These are phyloP conservation scores for Microsporum canis DNA, from an alignment of 2,329 filamentous ascomycete species.

Conservation along the genomic window DNA sequence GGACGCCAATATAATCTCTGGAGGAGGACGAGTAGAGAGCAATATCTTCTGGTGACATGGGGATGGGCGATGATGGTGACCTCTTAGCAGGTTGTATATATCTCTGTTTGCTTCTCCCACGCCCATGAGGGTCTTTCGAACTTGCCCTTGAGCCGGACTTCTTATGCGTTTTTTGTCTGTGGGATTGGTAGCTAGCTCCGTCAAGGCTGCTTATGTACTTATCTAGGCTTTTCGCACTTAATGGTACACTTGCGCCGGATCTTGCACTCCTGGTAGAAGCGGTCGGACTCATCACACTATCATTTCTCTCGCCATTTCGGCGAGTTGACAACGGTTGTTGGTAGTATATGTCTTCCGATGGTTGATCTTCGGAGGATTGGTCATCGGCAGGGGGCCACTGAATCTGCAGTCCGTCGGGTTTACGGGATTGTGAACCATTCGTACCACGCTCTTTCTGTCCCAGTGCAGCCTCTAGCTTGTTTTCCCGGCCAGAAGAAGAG, in stretches of 20 bases:
- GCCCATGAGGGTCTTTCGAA: slow-evolving; percentile 47
- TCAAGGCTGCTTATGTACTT: slow-evolving; percentile 82
- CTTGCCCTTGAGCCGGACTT: slow-evolving; percentile 45
- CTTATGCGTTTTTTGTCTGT: slow-evolving; percentile 39
- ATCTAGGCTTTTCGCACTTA: slow-evolving; percentile 58
- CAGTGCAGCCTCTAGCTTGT: slow-evolving; percentile 22
- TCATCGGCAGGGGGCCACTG: slow-evolving; percentile 37
- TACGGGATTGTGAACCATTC: slow-evolving; percentile 59
- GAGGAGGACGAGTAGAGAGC: slow-evolving; percentile 29
- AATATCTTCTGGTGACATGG: slow-evolving; percentile 86
- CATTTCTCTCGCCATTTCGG: slow-evolving; percentile 3
- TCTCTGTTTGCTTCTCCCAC: slow-evolving; percentile 54
- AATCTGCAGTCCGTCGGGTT: slow-evolving; percentile 63
- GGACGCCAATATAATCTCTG: not conserved
- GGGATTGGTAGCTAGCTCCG: slow-evolving; percentile 55
- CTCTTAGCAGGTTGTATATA: slow-evolving; percentile 67
- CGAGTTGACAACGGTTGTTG: not conserved
- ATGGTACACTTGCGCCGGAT: slow-evolving; percentile 44
- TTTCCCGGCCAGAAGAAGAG: slow-evolving; percentile 1
- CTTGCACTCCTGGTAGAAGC: slow-evolving; percentile 38
- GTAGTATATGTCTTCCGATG: not conserved
- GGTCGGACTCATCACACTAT: slow-evolving; percentile 20
- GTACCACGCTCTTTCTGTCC: slow-evolving; percentile 47
- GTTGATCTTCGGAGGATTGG: not conserved
- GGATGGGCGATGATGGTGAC: slow-evolving; percentile 82